Evolutionary conservation across 768 basidiomycete species (phyloP), one percentile per base, ranked within the genome.

Genomic region (Pholiota conissans): DNA sequence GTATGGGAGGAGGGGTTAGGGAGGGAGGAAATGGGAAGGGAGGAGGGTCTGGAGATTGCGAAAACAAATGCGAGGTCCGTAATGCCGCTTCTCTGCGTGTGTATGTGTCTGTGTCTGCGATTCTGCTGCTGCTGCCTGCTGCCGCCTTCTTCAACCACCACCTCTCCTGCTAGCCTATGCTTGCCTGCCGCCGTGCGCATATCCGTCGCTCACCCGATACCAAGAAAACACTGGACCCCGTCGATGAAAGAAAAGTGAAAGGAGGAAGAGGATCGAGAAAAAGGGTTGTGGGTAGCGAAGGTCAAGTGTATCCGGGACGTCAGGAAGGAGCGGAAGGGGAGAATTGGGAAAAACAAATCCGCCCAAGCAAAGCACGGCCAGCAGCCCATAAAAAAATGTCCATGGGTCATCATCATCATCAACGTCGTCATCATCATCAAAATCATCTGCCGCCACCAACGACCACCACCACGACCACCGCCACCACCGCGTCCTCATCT

Each of bases 361-460:
- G n/a, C 29, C 54, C 29, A 35, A 61, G 42, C 57, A 16, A n/a
- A 18, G 34, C 55, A 51, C 50, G 35, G 47, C 55, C 30, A 40
- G 26, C 28, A 49, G 37, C 52, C 22, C 4, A 56, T n/a, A n/a
- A 48, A 49, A 49, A 49, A 53, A 57, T 55, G 58, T 59, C 53
- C 60, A 61, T 54, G 39, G 42, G 28, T 57, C 45, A 46, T 61
- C 63, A 57, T 61, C 58, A 57, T 24, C 53, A 45, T 39, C 42
- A 29, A 55, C 58, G 55, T 56, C 55, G 34, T 57, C 45, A 46
- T 58, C 63, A 60, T 61, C 58, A 57, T 56, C 55, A 49, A 18
- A 34, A n/a, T 54, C 55, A 28, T 56, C 55, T 5, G 7, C 53
- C 49, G 40, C 35, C 55, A 40, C 39, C 55, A 50, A 18, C 46